A percentile compares a stretch with the other conserved stretches of the same genome.
Evolutionary conservation across 164 flowering plant species (phyloP).

Genomic region (Echeveria elegans): DNA sequence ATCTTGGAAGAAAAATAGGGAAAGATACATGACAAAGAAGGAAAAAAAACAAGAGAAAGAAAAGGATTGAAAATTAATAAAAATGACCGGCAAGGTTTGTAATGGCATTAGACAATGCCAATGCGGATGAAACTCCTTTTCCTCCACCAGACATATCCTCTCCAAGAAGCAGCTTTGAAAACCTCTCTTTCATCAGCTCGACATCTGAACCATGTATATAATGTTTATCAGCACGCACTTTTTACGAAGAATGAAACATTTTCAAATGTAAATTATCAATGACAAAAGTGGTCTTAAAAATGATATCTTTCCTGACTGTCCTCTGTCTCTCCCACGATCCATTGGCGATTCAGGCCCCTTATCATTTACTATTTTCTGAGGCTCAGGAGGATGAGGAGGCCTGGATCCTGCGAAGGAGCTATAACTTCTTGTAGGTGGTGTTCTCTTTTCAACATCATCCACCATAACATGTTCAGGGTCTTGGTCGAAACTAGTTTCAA

Average conservation of each 20-base stretch:
- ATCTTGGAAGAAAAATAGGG: background rate
- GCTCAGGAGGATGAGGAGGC: background rate
- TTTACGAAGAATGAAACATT: background rate
- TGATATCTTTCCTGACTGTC: conserved; percentile 14
- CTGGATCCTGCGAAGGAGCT: background rate
- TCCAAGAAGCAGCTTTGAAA: conserved; percentile 79
- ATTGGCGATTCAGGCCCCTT: conserved; percentile 10
- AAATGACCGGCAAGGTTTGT: conserved; percentile 77
- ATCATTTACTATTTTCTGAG: background rate
- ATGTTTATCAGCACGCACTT: background rate
- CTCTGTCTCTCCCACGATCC: conserved; percentile 12
- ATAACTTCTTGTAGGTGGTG: conserved; percentile 1
- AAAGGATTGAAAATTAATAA: background rate
- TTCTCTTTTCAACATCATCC: conserved; percentile 13
- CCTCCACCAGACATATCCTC: conserved; percentile 99
- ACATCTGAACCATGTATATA: conserved; percentile 42
- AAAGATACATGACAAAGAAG: background rate
- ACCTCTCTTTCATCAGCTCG: conserved; percentile 78
- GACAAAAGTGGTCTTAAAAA: background rate
- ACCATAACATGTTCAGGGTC: background rate
- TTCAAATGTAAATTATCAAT: background rate
- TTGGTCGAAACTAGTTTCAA: conserved; percentile 12
- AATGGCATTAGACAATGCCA: conserved; percentile 90
- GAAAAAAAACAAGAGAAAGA: no score
- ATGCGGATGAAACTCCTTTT: conserved; percentile 89